A percentile compares a stretch with the other conserved stretches of the same genome.
Evolutionary conservation across 2,329 filamentous ascomycete genomes (phyloP).

Genomic region (Venturia oleaginea): DNA sequence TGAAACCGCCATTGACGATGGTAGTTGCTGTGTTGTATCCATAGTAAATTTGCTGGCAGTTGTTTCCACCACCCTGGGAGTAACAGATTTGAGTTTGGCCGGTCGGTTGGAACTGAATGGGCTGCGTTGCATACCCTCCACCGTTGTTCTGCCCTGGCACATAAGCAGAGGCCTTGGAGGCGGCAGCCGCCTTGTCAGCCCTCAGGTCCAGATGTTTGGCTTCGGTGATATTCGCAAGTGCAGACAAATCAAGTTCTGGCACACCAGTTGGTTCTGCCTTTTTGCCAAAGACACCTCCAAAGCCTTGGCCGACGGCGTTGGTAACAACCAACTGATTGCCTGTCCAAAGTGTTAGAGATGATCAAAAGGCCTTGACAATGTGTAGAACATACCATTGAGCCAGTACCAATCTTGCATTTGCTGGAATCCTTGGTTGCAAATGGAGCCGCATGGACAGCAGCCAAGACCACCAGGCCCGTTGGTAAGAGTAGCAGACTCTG

Average conservation of each 20-base stretch:
- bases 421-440: not conserved
- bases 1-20: slow-evolving; percentile 1
- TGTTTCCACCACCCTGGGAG: not conserved
- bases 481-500: not conserved
- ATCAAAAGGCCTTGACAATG: not conserved
- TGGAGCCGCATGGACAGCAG: not conserved
- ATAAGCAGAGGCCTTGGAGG: not conserved
- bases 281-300: not conserved
- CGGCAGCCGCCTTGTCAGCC: not conserved
- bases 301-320: not conserved
- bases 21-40: slow-evolving; percentile 8
- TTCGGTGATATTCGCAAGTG: not conserved
- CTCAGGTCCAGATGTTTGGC: not conserved
- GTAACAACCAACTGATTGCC: not conserved
- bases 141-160: not conserved
- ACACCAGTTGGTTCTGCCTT: not conserved
- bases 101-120: slow-evolving; percentile 1
- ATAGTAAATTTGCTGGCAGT: slow-evolving; percentile 7
- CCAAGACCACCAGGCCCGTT: not conserved
- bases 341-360: not conserved
- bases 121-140: not conserved
- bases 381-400: not conserved
- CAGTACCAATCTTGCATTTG: slow-evolving; percentile 1
- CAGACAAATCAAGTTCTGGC: not conserved
- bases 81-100: slow-evolving; percentile 2